A percentile compares a stretch with the other conserved stretches of the same genome.
These are phyloP conservation scores for Psilocybe cyanescens DNA, from an alignment of 768 basidiomycete species.

Conservation along the genomic window DNA sequence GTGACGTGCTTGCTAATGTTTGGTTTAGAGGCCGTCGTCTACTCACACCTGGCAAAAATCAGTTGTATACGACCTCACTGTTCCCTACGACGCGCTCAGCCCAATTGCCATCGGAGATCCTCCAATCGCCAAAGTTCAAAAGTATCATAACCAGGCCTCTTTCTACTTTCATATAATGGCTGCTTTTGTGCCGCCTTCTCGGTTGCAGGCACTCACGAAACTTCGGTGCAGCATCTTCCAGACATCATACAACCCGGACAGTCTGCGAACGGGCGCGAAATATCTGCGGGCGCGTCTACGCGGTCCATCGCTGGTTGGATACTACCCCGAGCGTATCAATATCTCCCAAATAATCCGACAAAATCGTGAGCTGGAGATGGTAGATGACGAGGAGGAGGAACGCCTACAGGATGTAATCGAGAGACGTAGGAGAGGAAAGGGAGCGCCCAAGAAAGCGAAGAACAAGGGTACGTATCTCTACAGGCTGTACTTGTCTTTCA, in stretches of 20 bases:
- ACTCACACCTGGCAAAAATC: neutral
- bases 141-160: neutral
- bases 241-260: conserved; percentile 86
- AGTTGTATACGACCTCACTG: neutral
- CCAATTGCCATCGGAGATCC: neutral
- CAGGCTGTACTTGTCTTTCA: neutral
- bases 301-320: conserved; percentile 84
- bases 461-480: conserved; percentile 51
- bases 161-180: conserved; percentile 24
- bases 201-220: conserved; percentile 49
- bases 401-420: conserved; percentile 70
- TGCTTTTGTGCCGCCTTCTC: conserved; percentile 25
- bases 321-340: conserved; percentile 73
- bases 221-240: conserved; percentile 80
- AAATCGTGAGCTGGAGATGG: conserved; percentile 61
- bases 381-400: conserved; percentile 69
- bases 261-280: conserved; percentile 86
- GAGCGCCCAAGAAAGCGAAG: conserved; percentile 82
- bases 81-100: neutral
- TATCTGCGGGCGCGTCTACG: conserved; percentile 82
- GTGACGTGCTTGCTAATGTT: neutral
- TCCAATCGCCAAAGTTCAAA: neutral
- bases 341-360: conserved; percentile 53
- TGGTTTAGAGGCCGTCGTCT: neutral
- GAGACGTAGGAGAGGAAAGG: conserved; percentile 78